Conservation (phyloP, 2,329 filamentous ascomycete genomes). For the Chlorencoelia australis region DNA sequence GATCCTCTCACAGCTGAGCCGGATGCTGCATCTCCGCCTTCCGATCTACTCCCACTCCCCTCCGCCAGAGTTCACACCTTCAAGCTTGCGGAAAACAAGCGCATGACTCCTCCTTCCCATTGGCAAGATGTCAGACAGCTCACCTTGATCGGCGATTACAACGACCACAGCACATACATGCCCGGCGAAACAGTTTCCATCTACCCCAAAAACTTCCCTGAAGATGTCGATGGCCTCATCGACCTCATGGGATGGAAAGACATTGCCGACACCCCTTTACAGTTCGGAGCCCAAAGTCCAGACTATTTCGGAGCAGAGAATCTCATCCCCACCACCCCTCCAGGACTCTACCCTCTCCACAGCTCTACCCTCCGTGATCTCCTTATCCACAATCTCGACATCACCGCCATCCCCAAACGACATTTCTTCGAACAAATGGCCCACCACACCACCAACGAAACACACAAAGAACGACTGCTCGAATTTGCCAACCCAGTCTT, state of each 20-base stretch:
- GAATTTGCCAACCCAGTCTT: constrained; percentile 75
- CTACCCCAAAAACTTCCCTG: constrained; percentile 76
- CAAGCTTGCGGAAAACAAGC: constrained; percentile 52
- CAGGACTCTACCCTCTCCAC: constrained; percentile 23
- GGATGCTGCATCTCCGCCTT: constrained; percentile 2
- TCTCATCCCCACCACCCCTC: constrained; percentile 25
- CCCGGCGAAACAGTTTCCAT: constrained; percentile 77
- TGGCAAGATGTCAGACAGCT: constrained; percentile 91
- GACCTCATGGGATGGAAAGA: constrained; percentile 67
- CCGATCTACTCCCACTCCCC: constrained; percentile 9
- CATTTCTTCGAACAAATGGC: constrained; percentile 74
- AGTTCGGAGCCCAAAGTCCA: constrained; percentile 32
- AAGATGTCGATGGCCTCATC: constrained; percentile 72
- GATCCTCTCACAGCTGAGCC: not conserved
- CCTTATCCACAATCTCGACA: constrained; percentile 74
- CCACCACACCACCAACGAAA: constrained; percentile 60
- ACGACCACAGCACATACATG: constrained; percentile 33
- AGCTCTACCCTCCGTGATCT: constrained; percentile 55
- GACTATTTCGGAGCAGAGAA: constrained; percentile 21
- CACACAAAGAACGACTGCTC: constrained; percentile 69
- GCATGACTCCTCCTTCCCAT: constrained; percentile 66
- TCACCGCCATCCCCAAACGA: constrained; percentile 79
- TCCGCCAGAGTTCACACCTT: not conserved
- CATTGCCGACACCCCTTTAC: constrained; percentile 61
- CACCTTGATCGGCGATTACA: constrained; percentile 42